Percentiles rank a stretch among this genome's conserved stretches.
Conservation (phyloP, 1,284 basidiomycete species). For the Apiotrichum laibachii region DNA sequence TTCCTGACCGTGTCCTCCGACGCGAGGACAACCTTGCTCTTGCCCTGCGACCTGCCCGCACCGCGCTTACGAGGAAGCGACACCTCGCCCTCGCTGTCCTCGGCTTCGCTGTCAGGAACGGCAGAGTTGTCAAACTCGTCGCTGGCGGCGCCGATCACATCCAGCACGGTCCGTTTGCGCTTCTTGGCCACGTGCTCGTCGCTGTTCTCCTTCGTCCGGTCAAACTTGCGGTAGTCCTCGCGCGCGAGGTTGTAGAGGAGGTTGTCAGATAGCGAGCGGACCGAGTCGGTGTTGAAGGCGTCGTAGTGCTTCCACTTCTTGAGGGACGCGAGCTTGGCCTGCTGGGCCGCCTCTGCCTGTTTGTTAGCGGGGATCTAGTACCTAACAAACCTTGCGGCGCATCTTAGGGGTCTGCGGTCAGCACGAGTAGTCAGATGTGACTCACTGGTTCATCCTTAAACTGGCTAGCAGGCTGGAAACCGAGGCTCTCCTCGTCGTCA, state of each 20-base stretch:
- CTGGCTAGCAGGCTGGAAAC: conserved; percentile 72
- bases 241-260: conserved; percentile 37
- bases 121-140: neutral
- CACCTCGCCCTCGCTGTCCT: neutral
- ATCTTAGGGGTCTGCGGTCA: conserved; percentile 34
- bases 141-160: neutral
- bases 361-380: neutral
- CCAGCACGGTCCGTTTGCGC: conserved; percentile 8
- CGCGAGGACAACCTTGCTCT: neutral
- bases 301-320: conserved; percentile 85
- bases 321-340: conserved; percentile 72
- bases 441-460: conserved; percentile 44
- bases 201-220: neutral
- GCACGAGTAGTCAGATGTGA: neutral
- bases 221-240: conserved; percentile 21
- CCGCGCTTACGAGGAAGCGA: neutral
- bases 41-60: neutral
- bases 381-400: conserved; percentile 52
- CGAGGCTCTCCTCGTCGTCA: conserved; percentile 48
- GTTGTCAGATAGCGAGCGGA: conserved; percentile 56
- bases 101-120: neutral
- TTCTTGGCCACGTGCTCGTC: conserved; percentile 11
- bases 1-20: conserved; percentile 13
- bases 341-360: conserved; percentile 57
- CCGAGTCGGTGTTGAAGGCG: conserved; percentile 26